A percentile compares a stretch with the other conserved stretches of the same genome.
phyloP scores from a whole-genome alignment of 768 basidiomycete species.

The Phaeotremella skinneri region DNA sequence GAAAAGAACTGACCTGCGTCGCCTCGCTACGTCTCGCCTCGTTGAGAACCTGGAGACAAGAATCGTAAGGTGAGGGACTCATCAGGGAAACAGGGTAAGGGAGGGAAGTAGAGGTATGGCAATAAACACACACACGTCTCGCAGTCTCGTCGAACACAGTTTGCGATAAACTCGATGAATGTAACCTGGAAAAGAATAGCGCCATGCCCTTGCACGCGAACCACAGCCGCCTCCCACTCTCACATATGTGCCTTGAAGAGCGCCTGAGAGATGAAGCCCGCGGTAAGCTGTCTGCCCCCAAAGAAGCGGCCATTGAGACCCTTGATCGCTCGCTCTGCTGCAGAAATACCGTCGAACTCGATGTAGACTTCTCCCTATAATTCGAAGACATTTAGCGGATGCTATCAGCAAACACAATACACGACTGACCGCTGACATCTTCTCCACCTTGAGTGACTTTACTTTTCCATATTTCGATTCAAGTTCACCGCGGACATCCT shows the following conservation, averaged over 20 bases:
- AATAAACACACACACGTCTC: no score
- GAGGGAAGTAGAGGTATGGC: no score
- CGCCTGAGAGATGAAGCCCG: slow-evolving; percentile 84
- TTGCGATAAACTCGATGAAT: no score
- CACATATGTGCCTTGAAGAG: slow-evolving; percentile 56
- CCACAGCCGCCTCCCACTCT: slow-evolving; percentile 2
- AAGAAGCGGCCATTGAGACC: slow-evolving; percentile 97
- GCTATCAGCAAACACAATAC: neutral
- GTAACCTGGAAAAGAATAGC: no score
- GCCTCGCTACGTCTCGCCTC: no score
- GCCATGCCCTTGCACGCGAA: no score
- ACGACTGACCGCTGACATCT: slow-evolving; percentile 76
- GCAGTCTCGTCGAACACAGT: no score
- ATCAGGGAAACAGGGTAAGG: no score
- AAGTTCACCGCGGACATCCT: slow-evolving; percentile 93
- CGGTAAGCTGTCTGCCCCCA: slow-evolving; percentile 83
- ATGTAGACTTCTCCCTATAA: slow-evolving; percentile 92
- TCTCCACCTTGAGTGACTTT: slow-evolving; percentile 84
- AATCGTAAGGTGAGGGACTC: no score
- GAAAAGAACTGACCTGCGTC: no score
- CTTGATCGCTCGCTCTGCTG: slow-evolving; percentile 77
- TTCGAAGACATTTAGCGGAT: slow-evolving; percentile 8
- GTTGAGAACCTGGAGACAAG: no score
- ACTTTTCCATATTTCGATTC: slow-evolving; percentile 86
- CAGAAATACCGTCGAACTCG: slow-evolving; percentile 76